Evolutionary conservation across 1,139 yeast genomes (phyloP).

Genomic region (Saccharomyces hybrid): DNA sequence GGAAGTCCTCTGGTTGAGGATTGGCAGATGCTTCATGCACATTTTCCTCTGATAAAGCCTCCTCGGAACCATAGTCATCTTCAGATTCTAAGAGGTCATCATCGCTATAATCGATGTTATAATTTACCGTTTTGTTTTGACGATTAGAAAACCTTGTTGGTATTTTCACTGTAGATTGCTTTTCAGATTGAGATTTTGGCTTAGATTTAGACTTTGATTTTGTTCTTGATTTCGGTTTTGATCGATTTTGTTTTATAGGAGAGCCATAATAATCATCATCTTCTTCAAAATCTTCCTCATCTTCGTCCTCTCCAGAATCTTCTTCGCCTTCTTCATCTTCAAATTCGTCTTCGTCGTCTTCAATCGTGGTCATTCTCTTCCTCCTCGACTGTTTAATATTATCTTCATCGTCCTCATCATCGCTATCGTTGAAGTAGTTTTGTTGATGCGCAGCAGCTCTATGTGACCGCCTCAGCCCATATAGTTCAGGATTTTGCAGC

Average conservation of each 20-base stretch:
- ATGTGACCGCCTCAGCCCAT: conserved; percentile 83
- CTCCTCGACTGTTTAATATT: conserved; percentile 14
- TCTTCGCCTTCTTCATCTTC: conserved; percentile 19
- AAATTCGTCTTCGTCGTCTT: conserved; percentile 21
- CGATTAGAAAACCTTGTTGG: conserved; percentile 70
- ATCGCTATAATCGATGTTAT: conserved; percentile 65
- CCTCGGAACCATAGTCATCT: conserved; percentile 32
- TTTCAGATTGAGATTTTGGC: conserved; percentile 15
- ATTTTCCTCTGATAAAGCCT: conserved; percentile 16
- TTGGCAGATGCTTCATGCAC: conserved; percentile 32
- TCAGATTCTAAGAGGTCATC: conserved; percentile 49
- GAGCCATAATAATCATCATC: conserved; percentile 32
- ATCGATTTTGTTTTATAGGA: conserved; percentile 18
- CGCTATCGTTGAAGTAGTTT: conserved; percentile 32
- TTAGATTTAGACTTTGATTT: neutral
- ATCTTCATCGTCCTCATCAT: conserved; percentile 31
- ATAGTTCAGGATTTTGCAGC: conserved; percentile 69
- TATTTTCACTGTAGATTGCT: conserved; percentile 13
- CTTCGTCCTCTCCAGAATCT: conserved; percentile 31
- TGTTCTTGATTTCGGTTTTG: conserved; percentile 9
- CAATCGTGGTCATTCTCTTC: conserved; percentile 22
- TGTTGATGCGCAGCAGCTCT: conserved; percentile 50
- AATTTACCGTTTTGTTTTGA: conserved; percentile 63
- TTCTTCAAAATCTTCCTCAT: conserved; percentile 24
- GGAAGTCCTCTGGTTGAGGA: conserved; percentile 25